Evolutionary conservation across 768 basidiomycete species (phyloP).

Genomic region (Suillus cothurnatus): DNA sequence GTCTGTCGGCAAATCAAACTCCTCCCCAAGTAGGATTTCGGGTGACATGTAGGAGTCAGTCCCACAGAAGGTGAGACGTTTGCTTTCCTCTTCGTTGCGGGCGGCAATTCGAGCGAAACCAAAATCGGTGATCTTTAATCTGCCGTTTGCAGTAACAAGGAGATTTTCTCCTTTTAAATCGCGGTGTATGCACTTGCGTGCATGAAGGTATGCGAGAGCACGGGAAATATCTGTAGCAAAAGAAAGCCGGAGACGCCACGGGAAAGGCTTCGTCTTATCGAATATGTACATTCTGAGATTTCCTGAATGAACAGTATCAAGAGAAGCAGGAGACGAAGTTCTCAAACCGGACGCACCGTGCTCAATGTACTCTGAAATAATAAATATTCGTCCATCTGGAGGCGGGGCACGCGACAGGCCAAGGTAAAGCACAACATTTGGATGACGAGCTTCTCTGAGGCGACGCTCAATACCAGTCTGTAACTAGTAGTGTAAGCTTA

Average conservation of each 20-base stretch:
- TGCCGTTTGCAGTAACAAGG: constrained; percentile 90
- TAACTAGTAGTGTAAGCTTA: constrained; percentile 24
- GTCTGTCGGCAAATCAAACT: constrained; percentile 94
- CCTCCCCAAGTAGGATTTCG: constrained; percentile 87
- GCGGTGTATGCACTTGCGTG: constrained; percentile 84
- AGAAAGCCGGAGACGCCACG: constrained; percentile 91
- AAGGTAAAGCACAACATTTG: constrained; percentile 91
- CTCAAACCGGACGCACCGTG: constrained; percentile 47
- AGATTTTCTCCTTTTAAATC: constrained; percentile 98
- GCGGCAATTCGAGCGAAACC: constrained; percentile 96
- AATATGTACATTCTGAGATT: constrained; percentile 92
- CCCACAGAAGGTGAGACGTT: constrained; percentile 85
- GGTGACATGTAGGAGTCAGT: constrained; percentile 97
- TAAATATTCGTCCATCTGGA: constrained; percentile 85
- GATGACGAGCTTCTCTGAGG: constrained; percentile 77
- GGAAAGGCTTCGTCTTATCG: constrained; percentile 79
- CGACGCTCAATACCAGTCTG: constrained; percentile 9
- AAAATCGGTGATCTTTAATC: constrained; percentile 98
- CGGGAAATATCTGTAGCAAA: constrained; percentile 95
- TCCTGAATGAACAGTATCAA: constrained; percentile 16
- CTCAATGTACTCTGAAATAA: constrained; percentile 94
- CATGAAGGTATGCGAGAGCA: constrained; percentile 96
- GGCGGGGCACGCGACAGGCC: constrained; percentile 82
- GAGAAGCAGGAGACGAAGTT: not conserved
- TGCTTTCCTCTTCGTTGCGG: constrained; percentile 86